phyloP scores from a whole-genome alignment of 176 grass and related monocot species.

The Alloteropsis semialata region DNA sequence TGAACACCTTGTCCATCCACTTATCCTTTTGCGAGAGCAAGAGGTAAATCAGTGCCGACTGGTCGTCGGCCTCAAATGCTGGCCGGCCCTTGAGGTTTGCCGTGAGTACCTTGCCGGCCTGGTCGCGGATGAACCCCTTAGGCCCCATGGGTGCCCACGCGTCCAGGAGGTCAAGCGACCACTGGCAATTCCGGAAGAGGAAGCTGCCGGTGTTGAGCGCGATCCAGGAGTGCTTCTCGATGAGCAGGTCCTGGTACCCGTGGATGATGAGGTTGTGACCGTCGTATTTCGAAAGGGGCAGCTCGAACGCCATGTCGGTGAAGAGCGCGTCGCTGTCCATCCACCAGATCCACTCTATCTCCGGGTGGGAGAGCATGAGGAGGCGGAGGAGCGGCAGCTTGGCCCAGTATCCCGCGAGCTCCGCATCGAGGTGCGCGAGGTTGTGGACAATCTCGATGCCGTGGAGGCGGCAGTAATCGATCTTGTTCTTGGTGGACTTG shows the following conservation, averaged over 20 bases:
- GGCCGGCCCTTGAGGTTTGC: conserved; percentile 77
- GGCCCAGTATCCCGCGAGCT: conserved; percentile 88
- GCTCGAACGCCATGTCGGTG: conserved; percentile 96
- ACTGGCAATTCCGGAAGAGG: conserved; percentile 89
- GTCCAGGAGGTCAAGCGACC: conserved; percentile 84
- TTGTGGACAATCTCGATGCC: conserved; percentile 93
- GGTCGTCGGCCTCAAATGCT: conserved; percentile 86
- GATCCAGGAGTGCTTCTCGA: conserved; percentile 84
- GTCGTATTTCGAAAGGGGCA: conserved; percentile 62
- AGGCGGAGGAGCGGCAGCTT: conserved; percentile 86
- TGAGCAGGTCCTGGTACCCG: conserved; percentile 84
- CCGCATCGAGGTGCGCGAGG: conserved; percentile 78
- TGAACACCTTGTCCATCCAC: conserved; percentile 81
- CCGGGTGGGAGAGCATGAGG: conserved; percentile 88
- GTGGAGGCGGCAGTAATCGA: conserved; percentile 87
- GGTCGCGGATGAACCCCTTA: conserved; percentile 58
- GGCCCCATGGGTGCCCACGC: conserved; percentile 91
- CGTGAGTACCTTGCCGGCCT: conserved; percentile 78
- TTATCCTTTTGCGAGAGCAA: conserved; percentile 78
- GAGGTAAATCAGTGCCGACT: conserved; percentile 90
- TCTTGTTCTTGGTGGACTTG: conserved; percentile 93
- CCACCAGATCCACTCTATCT: conserved; percentile 99
- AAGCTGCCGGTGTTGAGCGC: conserved; percentile 89
- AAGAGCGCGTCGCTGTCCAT: conserved; percentile 95
- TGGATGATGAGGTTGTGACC: conserved; percentile 84